These are phyloP conservation scores for Pyrenula massariospora DNA, from an alignment of 495 filamentous ascomycete species.

Conservation along the genomic window DNA sequence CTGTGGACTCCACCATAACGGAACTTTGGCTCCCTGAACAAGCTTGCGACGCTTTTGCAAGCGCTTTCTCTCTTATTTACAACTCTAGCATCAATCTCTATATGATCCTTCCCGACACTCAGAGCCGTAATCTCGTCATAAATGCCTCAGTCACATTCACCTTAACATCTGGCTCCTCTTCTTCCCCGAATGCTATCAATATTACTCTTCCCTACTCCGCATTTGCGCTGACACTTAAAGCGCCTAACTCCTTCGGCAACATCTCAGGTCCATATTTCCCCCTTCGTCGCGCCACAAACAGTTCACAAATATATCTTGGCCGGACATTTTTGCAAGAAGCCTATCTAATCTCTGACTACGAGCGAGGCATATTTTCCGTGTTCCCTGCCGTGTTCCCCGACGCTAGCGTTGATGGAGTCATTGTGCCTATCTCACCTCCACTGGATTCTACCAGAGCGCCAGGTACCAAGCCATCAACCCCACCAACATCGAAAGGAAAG, in stretches of 20 bases:
- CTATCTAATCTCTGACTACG: constrained; percentile 47
- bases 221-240: constrained; percentile 40
- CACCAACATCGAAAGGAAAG: neutral
- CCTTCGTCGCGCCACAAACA: constrained; percentile 26
- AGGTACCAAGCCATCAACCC: neutral
- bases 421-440: neutral
- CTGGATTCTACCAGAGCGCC: no score
- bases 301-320: constrained; percentile 42
- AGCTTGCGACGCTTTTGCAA: constrained; percentile 44
- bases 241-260: constrained; percentile 29
- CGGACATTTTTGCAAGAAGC: constrained; percentile 51
- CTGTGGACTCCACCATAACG: constrained; percentile 52
- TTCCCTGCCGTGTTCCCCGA: constrained; percentile 1
- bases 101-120: neutral
- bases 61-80: constrained; percentile 35
- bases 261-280: constrained; percentile 37
- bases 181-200: constrained; percentile 33
- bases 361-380: constrained; percentile 38
- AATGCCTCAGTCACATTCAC: constrained; percentile 38
- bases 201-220: constrained; percentile 46
- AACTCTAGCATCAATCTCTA: constrained; percentile 34
- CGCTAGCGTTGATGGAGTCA: neutral
- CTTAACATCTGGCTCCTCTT: constrained; percentile 23
- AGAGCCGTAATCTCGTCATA: neutral
- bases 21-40: constrained; percentile 49